Base-by-base conservation (phyloP, 1,139 yeast genomes). In the Debaryomycetaceae sp. region DNA sequence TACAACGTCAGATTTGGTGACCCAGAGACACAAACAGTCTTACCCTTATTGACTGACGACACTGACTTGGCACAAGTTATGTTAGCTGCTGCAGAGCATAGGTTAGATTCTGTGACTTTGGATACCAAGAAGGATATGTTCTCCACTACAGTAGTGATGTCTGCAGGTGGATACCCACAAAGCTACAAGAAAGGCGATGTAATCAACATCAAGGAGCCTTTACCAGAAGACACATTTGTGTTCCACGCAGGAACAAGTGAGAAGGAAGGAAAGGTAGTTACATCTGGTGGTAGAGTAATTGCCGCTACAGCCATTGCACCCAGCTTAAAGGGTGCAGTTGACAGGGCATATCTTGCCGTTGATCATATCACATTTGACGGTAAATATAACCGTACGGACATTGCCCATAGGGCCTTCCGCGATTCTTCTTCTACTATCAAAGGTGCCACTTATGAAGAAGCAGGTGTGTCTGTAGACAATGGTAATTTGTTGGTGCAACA, bases 1-100 rank as follows among this genome's bases (percentile, higher is more conserved):
- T 94, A 94, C 68, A 94, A 94, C 53, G 97, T 92, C 40, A 81
- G 99, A 67, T 94, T 94, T 53, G 99, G 99, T 46, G 99, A 94
- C 63, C 99, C 99, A 50, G 99, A 94, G 69, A 92, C 98, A 32
- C 98, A 94, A 70, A 87, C 97, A 5, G 95, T 92, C 28, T 73
- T 94, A 57, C 97, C 97, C 13, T 75, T 94, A 56, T 73, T 94
- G 49, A 65, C 83, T 15, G 80, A 82, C 31, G 91, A 87, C 45
- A 84, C 96, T 17, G 98, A 94, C 65, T 75, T 94, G 56, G 95
- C 96, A 33, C 88, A 89, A 62, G 83, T 92, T 35, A 80, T 94
- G 78, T 69, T 91, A 46, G 98, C 98, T 37, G 86, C 96, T 52
- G 96, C 95, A 38, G 96, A 92, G 61, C 95, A 87, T 65, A 79